These are phyloP conservation scores for Cyberlindnera japonica DNA, from an alignment of 805 yeast species.

Conservation along the genomic window DNA sequence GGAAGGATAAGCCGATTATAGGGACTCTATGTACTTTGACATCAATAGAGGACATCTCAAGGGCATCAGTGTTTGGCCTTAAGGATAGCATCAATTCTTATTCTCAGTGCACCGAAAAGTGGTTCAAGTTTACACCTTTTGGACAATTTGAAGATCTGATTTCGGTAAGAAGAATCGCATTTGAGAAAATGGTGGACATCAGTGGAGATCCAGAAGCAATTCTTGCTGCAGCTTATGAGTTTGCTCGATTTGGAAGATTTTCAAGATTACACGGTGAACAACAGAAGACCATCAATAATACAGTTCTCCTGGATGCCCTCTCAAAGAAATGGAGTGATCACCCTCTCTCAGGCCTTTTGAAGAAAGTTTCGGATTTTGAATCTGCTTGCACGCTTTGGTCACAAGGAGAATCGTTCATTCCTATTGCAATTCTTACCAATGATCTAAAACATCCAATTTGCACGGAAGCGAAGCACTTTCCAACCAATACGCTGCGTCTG, in stretches of 20 bases:
- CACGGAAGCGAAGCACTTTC: slow-evolving; percentile 9
- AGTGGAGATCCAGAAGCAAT: slow-evolving; percentile 15
- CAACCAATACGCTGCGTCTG: slow-evolving; percentile 12
- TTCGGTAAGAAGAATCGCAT: slow-evolving; percentile 38
- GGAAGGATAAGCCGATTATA: slow-evolving; percentile 2
- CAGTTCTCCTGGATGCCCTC: slow-evolving; percentile 41
- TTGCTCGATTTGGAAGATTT: slow-evolving; percentile 39
- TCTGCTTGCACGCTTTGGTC: slow-evolving; percentile 65
- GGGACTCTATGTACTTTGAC: slow-evolving; percentile 12
- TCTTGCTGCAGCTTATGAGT: slow-evolving; percentile 34
- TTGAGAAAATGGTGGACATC: slow-evolving; percentile 9
- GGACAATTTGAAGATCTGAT: slow-evolving; percentile 40
- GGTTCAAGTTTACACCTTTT: slow-evolving; percentile 39
- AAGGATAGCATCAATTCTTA: slow-evolving; percentile 4
- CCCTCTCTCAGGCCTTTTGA: not conserved
- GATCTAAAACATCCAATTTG: slow-evolving; percentile 9
- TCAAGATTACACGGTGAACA: slow-evolving; percentile 36
- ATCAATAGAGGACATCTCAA: slow-evolving; percentile 14
- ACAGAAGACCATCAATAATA: slow-evolving; percentile 51
- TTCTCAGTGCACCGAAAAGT: slow-evolving; percentile 20
- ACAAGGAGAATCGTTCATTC: slow-evolving; percentile 52
- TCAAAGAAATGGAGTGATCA: slow-evolving; percentile 20
- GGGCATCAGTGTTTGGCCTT: not conserved
- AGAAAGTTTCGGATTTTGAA: slow-evolving; percentile 33
- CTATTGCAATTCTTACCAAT: slow-evolving; percentile 52